Percentiles rank a stretch among this genome's conserved stretches.
Evolutionary conservation across 805 yeast genomes (phyloP).

Genomic region (Wickerhamiella sorbophila): DNA sequence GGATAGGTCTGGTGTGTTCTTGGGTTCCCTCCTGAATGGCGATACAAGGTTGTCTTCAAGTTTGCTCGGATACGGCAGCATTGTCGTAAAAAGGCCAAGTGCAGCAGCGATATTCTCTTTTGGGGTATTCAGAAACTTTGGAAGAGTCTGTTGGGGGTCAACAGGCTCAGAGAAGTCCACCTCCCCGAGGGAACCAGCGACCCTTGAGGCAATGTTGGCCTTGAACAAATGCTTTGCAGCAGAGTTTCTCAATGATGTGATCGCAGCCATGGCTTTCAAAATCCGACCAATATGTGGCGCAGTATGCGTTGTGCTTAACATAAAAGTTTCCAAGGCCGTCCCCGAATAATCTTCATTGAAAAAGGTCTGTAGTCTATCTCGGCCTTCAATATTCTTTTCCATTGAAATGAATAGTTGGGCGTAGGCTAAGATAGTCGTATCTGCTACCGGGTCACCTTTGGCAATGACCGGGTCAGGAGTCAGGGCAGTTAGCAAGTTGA

Average conservation of each 20-base stretch:
- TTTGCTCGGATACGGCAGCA: constrained; percentile 10
- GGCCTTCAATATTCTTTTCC: constrained; percentile 6
- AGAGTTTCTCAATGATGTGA: constrained; percentile 9
- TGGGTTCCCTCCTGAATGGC: constrained; percentile 8
- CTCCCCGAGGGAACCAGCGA: constrained; percentile 9
- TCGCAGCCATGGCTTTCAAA: constrained; percentile 9
- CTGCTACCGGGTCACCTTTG: constrained; percentile 9
- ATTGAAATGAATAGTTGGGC: constrained; percentile 12
- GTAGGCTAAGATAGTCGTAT: constrained; percentile 10
- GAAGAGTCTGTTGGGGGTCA: constrained; percentile 6
- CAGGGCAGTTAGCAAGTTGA: constrained; percentile 28
- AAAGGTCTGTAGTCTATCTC: background rate
- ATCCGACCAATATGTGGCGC: constrained; percentile 11
- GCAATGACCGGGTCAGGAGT: constrained; percentile 11
- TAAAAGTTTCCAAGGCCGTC: background rate
- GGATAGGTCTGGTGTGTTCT: background rate
- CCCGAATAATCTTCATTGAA: background rate
- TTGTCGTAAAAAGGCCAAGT: constrained; percentile 8
- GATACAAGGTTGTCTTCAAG: constrained; percentile 8
- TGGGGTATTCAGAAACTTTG: constrained; percentile 10
- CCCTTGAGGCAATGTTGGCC: constrained; percentile 6
- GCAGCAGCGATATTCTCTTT: constrained; percentile 11
- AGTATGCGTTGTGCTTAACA: constrained; percentile 7
- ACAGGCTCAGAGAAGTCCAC: background rate
- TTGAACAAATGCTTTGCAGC: constrained; percentile 6